A percentile compares a stretch with the other conserved stretches of the same genome.
phyloP scores from a whole-genome alignment of 768 basidiomycete species.

The Heimioporus sp. region DNA sequence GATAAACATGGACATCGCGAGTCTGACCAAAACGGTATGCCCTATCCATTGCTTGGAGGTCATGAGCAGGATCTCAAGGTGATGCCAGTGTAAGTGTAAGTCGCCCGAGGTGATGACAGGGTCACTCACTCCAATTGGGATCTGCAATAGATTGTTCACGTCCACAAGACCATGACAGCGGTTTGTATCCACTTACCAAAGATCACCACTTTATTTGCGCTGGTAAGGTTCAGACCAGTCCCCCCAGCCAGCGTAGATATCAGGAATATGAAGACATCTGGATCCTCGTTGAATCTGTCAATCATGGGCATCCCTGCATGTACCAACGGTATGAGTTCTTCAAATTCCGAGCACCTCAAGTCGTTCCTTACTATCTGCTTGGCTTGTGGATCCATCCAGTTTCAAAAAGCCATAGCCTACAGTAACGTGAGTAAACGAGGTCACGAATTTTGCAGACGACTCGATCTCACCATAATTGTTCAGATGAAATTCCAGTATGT shows the following conservation, averaged over 20 bases:
- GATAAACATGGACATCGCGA: constrained; percentile 80
- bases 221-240: constrained; percentile 85
- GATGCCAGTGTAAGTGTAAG: not conserved
- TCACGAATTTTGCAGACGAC: not conserved
- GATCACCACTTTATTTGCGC: constrained; percentile 92
- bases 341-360: not conserved
- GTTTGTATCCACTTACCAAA: constrained; percentile 53
- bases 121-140: constrained; percentile 90
- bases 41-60: constrained; percentile 88
- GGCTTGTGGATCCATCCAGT: constrained; percentile 76
- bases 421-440: not conserved
- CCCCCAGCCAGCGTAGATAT: constrained; percentile 93
- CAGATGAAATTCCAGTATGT: constrained; percentile 80
- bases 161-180: not conserved
- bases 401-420: constrained; percentile 62
- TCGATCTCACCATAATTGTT: constrained; percentile 43
- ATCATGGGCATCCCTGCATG: constrained; percentile 78
- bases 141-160: constrained; percentile 41
- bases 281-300: constrained; percentile 76
- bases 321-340: not conserved
- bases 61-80: constrained; percentile 83
- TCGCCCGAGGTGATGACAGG: not conserved
- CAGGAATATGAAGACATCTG: constrained; percentile 74
- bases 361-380: constrained; percentile 55
- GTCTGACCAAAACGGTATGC: constrained; percentile 87